Base-by-base conservation (phyloP, 176 grass and related monocot genomes). In the Eleusine indica region DNA sequence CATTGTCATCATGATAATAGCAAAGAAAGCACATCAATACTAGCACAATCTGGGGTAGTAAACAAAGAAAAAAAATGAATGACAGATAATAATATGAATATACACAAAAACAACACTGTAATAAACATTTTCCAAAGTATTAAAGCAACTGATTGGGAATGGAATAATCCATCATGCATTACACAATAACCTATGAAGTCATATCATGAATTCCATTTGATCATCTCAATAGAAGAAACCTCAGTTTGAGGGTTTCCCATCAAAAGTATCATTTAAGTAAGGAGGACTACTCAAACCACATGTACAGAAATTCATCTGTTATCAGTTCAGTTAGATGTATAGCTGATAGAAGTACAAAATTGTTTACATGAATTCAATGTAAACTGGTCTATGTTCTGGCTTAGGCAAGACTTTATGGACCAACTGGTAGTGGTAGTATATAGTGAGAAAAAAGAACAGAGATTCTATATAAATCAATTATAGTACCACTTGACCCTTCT, bases 111-210 rank as follows among this genome's bases (percentile, higher is more conserved):
- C 2, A 71, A 13, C 13, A 71, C 21, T 12, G 22, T 72, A 72
- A 72, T 29, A 72, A 82, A 43, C 19, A 65, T 56, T 66, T 56
- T 66, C 6, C 6, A 81, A 14, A 44, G 56, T 46, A 81, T 57
- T 57, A 70, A n/a, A 42, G 19, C 29, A 37, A 60, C 21, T 70
- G 38, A 39, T 3, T 22, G 21, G 21, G 6, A 60, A 7, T 42
- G 13, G 80, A 38, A 61, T 41, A 43, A 7, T 57, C 51, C 52
- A 80, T 69, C 28, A 11, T 78, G 13, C 65, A 43, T 42, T 70
- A 81, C 32, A 54, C 47, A 69, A 68, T 29, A 56, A 22, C 56
- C 9, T 60, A 58, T 18, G 17, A 60, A 60, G 56, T 5, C 7
- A 7, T 19, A 60, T 56, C 17, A 60, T 60, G 56, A 60, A 60